Base-by-base conservation (phyloP, 768 basidiomycete species). In the Boletus sensibilis region DNA sequence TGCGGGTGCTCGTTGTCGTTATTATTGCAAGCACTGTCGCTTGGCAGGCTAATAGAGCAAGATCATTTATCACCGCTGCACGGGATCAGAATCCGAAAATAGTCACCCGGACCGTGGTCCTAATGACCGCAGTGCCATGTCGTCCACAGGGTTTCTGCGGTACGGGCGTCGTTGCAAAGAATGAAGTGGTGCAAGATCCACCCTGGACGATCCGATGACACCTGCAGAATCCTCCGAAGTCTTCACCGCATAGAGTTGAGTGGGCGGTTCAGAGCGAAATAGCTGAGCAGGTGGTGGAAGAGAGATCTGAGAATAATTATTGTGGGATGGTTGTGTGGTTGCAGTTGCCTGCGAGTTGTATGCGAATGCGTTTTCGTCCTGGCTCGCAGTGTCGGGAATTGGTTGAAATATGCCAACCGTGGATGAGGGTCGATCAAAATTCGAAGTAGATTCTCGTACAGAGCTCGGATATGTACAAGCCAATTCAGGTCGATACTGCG, bases 141-240 rank as follows among this genome's bases (percentile, higher is more conserved):
- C 88, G 68, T 90, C 88, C 29, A 76, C 62, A 25, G 82, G 83
- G 53, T 85, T 78, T 54, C 88, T 79, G 47, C 79, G 76, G 53
- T 85, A 88, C 8, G 82, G 79, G 60, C 82, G 82, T 41, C 84
- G 78, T 43, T 75, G 77, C 53, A 87, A 73, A 20, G 80, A 72
- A 51, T 80, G 74, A 47, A 90, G 75, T 14, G 87, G 86, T 8
- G 82, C 84, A 16, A 89, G 77, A 55, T 78, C 78, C 35, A 76
- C 70, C 34, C 72, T 68, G 16, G 65, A 58, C 4, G 70, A 56
- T 53, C 70, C 70, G 14, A 64, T 60, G 9, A 61, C 41, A 29
- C 49, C 25, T 23, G 44, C 14, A 18, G 67, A 39, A 23, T 63
- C 72, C 0, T 65, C 69, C 23, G 59, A 38, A 4, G 64, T n/a